Percentiles rank a stretch among this genome's conserved stretches.
phyloP scores from a whole-genome alignment of 2,329 filamentous ascomycete genomes.

The Nigrograna mackinnonii region DNA sequence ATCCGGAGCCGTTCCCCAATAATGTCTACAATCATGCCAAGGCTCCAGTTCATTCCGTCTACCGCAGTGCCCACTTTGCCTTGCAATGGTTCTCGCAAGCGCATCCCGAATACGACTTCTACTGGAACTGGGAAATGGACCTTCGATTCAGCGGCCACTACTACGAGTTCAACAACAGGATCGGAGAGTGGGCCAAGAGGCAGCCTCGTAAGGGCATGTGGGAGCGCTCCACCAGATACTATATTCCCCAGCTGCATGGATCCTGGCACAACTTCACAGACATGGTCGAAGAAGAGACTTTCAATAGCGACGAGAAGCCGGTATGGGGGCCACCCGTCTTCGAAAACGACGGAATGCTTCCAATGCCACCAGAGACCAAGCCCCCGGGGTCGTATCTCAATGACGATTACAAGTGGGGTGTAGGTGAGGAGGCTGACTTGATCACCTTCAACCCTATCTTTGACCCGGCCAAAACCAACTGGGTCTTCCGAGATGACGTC shows the following conservation, averaged over 20 bases:
- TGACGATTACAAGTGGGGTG: constrained; percentile 75
- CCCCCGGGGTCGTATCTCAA: constrained; percentile 62
- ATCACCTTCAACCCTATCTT: constrained; percentile 80
- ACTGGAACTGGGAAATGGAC: constrained; percentile 93
- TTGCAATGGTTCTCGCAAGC: constrained; percentile 57
- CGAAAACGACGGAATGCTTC: constrained; percentile 56
- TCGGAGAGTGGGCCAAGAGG: constrained; percentile 65
- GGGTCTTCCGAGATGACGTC: constrained; percentile 70
- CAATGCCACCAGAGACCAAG: constrained; percentile 63
- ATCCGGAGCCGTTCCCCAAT: constrained; percentile 82
- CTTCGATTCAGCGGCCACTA: constrained; percentile 79
- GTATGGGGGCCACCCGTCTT: constrained; percentile 67
- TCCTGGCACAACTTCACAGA: constrained; percentile 70
- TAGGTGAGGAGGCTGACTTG: constrained; percentile 74
- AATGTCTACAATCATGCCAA: constrained; percentile 66
- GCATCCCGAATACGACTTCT: constrained; percentile 55
- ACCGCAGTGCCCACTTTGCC: constrained; percentile 64
- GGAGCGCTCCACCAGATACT: constrained; percentile 75
- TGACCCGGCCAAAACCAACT: constrained; percentile 71
- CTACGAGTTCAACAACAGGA: constrained; percentile 75
- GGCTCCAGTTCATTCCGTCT: constrained; percentile 81
- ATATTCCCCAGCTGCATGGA: constrained; percentile 71
- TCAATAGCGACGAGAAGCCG: constrained; percentile 51
- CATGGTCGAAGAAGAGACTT: constrained; percentile 63
- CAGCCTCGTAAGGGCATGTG: constrained; percentile 74